A percentile compares a stretch with the other conserved stretches of the same genome.
phyloP scores from a whole-genome alignment of 768 basidiomycete genomes.

The Imleria badia region DNA sequence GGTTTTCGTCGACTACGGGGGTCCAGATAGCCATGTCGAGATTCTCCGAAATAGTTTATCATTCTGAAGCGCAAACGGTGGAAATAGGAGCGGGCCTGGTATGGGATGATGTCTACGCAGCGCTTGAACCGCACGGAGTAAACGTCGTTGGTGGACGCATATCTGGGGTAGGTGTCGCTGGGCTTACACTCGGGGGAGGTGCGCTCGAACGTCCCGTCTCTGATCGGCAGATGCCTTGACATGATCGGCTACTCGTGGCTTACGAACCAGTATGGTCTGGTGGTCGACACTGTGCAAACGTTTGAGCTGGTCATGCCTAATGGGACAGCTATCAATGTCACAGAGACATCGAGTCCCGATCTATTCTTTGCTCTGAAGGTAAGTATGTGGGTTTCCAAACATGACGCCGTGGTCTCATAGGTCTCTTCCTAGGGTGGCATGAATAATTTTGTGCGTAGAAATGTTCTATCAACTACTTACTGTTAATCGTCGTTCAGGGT shows the following conservation, averaged over 20 bases:
- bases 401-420: background rate
- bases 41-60: conserved; percentile 43
- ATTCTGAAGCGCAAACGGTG: conserved; percentile 37
- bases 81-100: conserved; percentile 41
- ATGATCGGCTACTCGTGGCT: conserved; percentile 37
- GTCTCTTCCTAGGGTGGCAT: conserved; percentile 48
- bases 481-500: conserved; percentile 35
- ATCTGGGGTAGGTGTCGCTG: conserved; percentile 56
- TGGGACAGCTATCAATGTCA: conserved; percentile 42
- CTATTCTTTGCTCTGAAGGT: conserved; percentile 48
- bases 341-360: conserved; percentile 32
- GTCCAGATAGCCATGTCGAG: conserved; percentile 54
- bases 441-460: conserved; percentile 50
- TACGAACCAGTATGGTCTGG: conserved; percentile 60
- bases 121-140: conserved; percentile 45
- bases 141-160: conserved; percentile 57
- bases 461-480: background rate
- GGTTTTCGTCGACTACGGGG: conserved; percentile 57
- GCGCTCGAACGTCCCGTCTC: too few species aligned
- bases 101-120: conserved; percentile 64
- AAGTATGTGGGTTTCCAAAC: too few species aligned
- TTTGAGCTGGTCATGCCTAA: conserved; percentile 52
- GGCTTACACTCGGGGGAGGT: conserved; percentile 57
- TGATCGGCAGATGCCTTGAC: background rate
- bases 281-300: conserved; percentile 51